These are phyloP conservation scores for Magnaporthiopsis incrustans DNA, from an alignment of 2,329 filamentous ascomycete genomes.

Conservation along the genomic window DNA sequence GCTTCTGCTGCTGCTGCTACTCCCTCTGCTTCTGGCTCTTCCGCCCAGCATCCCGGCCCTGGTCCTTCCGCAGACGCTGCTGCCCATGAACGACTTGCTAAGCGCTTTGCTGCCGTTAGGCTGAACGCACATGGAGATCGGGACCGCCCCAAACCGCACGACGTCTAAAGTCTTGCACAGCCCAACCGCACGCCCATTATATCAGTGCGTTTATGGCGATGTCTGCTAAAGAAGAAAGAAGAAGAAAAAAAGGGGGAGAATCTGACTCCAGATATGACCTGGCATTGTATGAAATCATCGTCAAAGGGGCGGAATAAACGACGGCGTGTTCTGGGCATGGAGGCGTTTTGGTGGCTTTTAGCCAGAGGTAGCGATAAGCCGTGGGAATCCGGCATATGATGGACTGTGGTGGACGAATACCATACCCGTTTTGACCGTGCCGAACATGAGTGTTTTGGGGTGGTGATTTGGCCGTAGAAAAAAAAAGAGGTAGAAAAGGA, in stretches of 20 bases:
- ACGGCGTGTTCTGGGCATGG: not conserved
- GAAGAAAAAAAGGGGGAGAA: too few relatives aligned
- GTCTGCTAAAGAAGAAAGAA: not conserved
- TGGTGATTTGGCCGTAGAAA: not conserved
- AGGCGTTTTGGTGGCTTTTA: not conserved
- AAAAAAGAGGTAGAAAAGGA: not conserved
- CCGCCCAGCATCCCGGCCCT: constrained; percentile 14
- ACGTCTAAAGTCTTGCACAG: not conserved
- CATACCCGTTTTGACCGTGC: not conserved
- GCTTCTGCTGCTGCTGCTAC: constrained; percentile 5
- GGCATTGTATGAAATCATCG: not conserved
- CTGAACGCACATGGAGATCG: constrained; percentile 32
- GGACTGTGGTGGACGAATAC: not conserved
- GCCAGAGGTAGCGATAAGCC: not conserved
- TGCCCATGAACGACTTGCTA: constrained; percentile 50
- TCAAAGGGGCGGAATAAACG: not conserved
- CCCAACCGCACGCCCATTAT: not conserved
- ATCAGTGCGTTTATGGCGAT: not conserved
- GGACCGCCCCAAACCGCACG: constrained; percentile 13
- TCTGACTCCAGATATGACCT: not conserved
- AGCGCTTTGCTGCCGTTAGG: constrained; percentile 60
- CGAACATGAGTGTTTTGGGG: not conserved
- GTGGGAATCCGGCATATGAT: not conserved
- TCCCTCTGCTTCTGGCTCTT: constrained; percentile 17
- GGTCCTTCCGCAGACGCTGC: constrained; percentile 17